phyloP scores from a whole-genome alignment of 2,329 filamentous ascomycete genomes.

The Microcyclosporella mali region DNA sequence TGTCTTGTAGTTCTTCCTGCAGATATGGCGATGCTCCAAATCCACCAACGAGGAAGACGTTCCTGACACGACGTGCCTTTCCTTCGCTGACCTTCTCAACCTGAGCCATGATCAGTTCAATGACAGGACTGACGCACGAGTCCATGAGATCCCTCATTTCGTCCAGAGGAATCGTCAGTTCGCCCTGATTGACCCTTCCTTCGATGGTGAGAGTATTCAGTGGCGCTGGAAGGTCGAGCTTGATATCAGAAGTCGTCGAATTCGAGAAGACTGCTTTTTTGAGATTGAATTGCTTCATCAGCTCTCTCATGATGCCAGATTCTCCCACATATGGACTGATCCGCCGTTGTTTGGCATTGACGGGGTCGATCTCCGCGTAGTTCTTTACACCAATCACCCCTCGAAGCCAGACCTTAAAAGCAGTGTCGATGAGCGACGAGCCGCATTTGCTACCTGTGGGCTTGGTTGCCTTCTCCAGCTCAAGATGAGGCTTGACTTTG shows the following conservation, averaged over 20 bases:
- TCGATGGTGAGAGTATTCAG: background rate
- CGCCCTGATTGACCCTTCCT: background rate
- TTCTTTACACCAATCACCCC: background rate
- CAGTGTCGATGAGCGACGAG: slow-evolving; percentile 2
- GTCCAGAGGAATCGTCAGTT: background rate
- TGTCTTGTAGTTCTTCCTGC: slow-evolving; percentile 1
- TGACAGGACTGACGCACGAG: background rate
- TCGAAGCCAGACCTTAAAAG: slow-evolving; percentile 3
- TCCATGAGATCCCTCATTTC: background rate
- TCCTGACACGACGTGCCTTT: background rate
- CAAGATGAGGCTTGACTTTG: slow-evolving; percentile 1
- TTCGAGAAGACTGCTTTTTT: slow-evolving; percentile 3
- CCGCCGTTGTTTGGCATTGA: background rate
- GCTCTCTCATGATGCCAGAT: slow-evolving; percentile 1
- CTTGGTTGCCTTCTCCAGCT: slow-evolving; percentile 2
- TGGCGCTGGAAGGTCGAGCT: slow-evolving; percentile 1
- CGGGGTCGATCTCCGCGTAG: slow-evolving; percentile 1
- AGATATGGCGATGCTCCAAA: slow-evolving; percentile 5
- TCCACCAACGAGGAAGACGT: slow-evolving; percentile 1
- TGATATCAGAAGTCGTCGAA: background rate
- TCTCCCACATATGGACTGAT: slow-evolving; percentile 2
- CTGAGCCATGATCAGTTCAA: background rate
- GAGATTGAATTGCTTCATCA: slow-evolving; percentile 1
- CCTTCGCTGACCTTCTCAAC: background rate
- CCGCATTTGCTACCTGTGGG: slow-evolving; percentile 3